Evolutionary conservation across 108 stramenopile species (phyloP), one percentile per base, ranked within the genome.

Genomic region (Poteriospumella lacustris): DNA sequence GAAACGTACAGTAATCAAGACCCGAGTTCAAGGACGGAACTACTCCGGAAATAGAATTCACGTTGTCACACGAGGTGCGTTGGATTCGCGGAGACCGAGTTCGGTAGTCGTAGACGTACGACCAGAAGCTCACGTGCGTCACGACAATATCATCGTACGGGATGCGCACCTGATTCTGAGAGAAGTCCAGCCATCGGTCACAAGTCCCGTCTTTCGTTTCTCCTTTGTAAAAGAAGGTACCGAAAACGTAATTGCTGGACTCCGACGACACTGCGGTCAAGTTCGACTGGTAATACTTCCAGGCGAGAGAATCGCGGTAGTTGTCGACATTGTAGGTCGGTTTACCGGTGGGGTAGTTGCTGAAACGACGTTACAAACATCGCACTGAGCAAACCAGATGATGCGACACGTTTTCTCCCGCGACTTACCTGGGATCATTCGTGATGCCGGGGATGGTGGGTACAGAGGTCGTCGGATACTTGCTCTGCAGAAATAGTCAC

Each of bases 391-490:
- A n/a, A n/a, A n/a, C n/a, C n/a, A n/a, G n/a, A n/a, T n/a, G n/a
- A n/a, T n/a, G n/a, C n/a, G n/a, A n/a, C n/a, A n/a, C n/a, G n/a
- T n/a, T n/a, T n/a, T n/a, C n/a, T n/a, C n/a, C n/a, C n/a, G n/a
- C n/a, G n/a, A n/a, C n/a, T 3, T 3, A 31, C 15, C 33, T 64
- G 3, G 60, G 60, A 5, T 34, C 33, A 33, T 64, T 64, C 33
- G 60, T 64, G 33, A 31, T 33, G 36, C 60, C 60, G 36, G 5
- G 70, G 3, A 42, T 73, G 26, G 43, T 12, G 28, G 70, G 47
- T 42, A 24, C 15, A 5, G 44, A 73, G 42, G 44, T 73, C 19
- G 41, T 73, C 5, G 70, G 70, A 52, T n/a, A 56, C n/a, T 42
- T 42, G 3, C 31, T 73, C 36, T 24, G 70, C 12, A 9, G 33